Conservation (phyloP, 164 flowering plant species). For the Chloranthus sessilifolius region DNA sequence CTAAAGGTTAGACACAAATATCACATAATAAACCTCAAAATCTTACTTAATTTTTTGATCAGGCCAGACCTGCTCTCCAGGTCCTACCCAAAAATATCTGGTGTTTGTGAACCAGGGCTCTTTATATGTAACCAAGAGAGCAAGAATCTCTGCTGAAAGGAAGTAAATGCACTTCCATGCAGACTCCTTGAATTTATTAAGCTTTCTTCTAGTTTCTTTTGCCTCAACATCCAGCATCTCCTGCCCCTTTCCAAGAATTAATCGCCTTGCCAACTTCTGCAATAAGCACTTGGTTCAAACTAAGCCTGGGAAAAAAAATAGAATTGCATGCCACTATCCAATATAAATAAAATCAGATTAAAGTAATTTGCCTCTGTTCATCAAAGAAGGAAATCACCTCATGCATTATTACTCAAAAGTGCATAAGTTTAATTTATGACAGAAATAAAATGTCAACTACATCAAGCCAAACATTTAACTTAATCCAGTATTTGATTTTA, state of each 20-base stretch:
- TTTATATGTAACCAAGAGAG: slow-evolving; percentile 65
- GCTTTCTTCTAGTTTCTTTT: slow-evolving; percentile 53
- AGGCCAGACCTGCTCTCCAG: slow-evolving; percentile 94
- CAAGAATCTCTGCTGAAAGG: slow-evolving; percentile 85
- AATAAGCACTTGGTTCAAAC: slow-evolving; percentile 16
- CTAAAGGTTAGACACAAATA: no score
- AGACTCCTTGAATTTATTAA: slow-evolving; percentile 91
- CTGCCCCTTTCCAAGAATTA: slow-evolving; percentile 52
- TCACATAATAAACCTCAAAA: not conserved
- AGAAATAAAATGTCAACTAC: no score
- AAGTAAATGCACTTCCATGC: slow-evolving; percentile 92
- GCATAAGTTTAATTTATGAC: no score
- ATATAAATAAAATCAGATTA: no score
- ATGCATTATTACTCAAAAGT: no score
- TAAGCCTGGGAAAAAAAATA: no score
- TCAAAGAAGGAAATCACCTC: no score
- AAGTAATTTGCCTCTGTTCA: no score
- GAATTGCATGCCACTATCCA: no score
- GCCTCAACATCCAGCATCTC: slow-evolving; percentile 20
- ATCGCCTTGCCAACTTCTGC: slow-evolving; percentile 57
- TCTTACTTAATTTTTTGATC: slow-evolving; percentile 88
- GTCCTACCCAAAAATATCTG: slow-evolving; percentile 77
- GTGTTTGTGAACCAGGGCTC: slow-evolving; percentile 97
- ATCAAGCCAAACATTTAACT: no score
- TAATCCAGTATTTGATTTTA: no score